These are phyloP conservation scores for Debaryomycetaceae sp. DNA, from an alignment of 1,139 yeast species.

Conservation along the genomic window DNA sequence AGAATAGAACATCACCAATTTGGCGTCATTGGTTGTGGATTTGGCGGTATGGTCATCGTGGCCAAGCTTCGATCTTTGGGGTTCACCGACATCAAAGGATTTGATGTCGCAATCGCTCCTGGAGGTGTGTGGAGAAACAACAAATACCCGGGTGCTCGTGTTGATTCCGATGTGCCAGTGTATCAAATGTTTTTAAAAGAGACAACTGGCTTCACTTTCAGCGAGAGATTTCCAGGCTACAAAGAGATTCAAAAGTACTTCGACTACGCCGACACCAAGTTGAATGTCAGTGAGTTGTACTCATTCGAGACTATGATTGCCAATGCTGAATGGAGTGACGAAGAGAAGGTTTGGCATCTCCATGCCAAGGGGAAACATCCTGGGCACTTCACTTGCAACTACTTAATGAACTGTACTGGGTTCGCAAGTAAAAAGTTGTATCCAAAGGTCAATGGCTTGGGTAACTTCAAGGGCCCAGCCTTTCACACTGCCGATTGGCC, in stretches of 20 bases:
- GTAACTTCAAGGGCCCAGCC: not conserved
- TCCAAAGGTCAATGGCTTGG: not conserved
- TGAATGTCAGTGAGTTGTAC: not conserved
- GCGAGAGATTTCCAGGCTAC: not conserved
- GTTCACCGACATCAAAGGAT: not conserved
- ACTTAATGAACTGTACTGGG: not conserved
- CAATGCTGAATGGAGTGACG: constrained; percentile 1
- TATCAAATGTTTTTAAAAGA: not conserved
- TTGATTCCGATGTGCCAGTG: not conserved
- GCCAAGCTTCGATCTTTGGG: not conserved
- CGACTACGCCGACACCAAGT: not conserved
- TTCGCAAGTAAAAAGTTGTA: not conserved
- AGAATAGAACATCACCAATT: not conserved
- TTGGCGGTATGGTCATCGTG: not conserved
- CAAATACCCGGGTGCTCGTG: constrained; percentile 1
- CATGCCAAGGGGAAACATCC: not conserved
- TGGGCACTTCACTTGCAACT: not conserved
- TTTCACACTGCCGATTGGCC: constrained; percentile 2
- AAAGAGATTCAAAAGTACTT: not conserved
- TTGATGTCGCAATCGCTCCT: not conserved
- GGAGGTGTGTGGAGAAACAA: constrained; percentile 1
- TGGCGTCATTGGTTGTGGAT: not conserved
- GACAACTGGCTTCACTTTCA: not conserved
- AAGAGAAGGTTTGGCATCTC: not conserved
- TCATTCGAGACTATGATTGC: not conserved